Percentiles rank a stretch among this genome's conserved stretches.
Evolutionary conservation across 768 basidiomycete genomes (phyloP).

Genomic region (Tulasnella sp.): DNA sequence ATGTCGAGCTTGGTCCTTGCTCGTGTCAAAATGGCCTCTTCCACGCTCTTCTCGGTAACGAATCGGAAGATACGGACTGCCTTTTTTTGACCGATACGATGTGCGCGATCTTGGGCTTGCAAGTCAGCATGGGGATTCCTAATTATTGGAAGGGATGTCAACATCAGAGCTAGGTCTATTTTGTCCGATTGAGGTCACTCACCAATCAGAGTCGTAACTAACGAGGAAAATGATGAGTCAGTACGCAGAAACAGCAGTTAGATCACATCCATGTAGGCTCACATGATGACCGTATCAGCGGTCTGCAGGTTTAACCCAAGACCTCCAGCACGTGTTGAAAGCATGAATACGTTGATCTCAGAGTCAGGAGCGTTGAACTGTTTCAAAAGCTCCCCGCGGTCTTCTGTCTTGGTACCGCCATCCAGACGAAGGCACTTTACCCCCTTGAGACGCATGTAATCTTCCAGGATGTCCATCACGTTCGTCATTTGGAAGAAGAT

Average conservation of each 20-base stretch:
- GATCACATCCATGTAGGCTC: slow-evolving; percentile 27
- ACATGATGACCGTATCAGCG: slow-evolving; percentile 94
- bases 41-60: slow-evolving; percentile 96
- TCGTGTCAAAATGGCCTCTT: slow-evolving; percentile 94
- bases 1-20: slow-evolving; percentile 95
- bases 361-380: slow-evolving; percentile 84
- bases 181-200: slow-evolving; percentile 18
- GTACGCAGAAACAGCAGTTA: background rate
- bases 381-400: slow-evolving; percentile 77
- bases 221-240: slow-evolving; percentile 7
- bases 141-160: slow-evolving; percentile 14
- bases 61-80: slow-evolving; percentile 93
- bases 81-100: slow-evolving; percentile 99
- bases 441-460: slow-evolving; percentile 78
- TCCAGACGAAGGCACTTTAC: slow-evolving; percentile 89
- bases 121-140: slow-evolving; percentile 99
- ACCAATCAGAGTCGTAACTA: slow-evolving; percentile 74
- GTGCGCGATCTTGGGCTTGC: slow-evolving; percentile 98
- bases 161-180: slow-evolving; percentile 31
- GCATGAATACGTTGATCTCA: slow-evolving; percentile 81
- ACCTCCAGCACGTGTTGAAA: slow-evolving; percentile 90
- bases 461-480: slow-evolving; percentile 97
- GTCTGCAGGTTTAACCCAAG: slow-evolving; percentile 91
- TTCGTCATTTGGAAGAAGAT: slow-evolving; percentile 99
- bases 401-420: slow-evolving; percentile 92